A percentile compares a stretch with the other conserved stretches of the same genome.
Evolutionary conservation across 441 rosid genomes (phyloP).

Genomic region (Corymbia citriodora): DNA sequence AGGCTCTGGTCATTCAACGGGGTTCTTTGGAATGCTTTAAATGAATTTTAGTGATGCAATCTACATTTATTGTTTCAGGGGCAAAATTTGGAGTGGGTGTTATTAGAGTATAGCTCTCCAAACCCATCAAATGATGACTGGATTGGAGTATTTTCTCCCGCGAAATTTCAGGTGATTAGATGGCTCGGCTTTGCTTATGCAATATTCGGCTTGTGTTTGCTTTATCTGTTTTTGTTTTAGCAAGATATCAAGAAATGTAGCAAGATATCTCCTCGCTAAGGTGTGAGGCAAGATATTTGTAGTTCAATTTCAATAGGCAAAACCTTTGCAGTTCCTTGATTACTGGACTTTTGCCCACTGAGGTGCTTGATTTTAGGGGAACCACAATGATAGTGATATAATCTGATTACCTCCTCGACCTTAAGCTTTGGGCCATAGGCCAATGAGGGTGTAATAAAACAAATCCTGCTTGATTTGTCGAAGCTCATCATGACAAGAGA

Average conservation of each 20-base stretch:
- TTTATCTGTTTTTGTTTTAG: not conserved
- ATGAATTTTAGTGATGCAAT: not conserved
- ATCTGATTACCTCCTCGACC: not conserved
- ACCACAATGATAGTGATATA: not conserved
- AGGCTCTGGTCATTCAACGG: not conserved
- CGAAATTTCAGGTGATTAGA: slow-evolving; percentile 55
- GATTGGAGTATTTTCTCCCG: slow-evolving; percentile 90
- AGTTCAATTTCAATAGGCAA: not conserved
- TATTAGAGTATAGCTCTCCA: slow-evolving; percentile 38
- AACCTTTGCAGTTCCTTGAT: not conserved
- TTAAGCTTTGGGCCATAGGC: not conserved
- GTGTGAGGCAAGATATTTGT: not conserved
- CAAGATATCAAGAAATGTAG: not conserved
- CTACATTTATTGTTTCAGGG: slow-evolving; percentile 28
- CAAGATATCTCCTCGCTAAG: not conserved
- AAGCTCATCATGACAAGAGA: not conserved
- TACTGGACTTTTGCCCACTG: not conserved
- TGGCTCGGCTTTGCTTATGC: not conserved
- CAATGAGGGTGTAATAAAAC: not conserved
- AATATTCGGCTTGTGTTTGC: not conserved
- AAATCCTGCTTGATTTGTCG: not conserved
- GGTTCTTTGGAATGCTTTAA: not conserved
- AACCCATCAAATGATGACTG: slow-evolving; percentile 68
- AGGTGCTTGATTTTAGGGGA: not conserved
- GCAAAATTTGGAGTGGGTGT: slow-evolving; percentile 49